Conservation (phyloP, 1,284 basidiomycete genomes). For the Cronartium quercuum region DNA sequence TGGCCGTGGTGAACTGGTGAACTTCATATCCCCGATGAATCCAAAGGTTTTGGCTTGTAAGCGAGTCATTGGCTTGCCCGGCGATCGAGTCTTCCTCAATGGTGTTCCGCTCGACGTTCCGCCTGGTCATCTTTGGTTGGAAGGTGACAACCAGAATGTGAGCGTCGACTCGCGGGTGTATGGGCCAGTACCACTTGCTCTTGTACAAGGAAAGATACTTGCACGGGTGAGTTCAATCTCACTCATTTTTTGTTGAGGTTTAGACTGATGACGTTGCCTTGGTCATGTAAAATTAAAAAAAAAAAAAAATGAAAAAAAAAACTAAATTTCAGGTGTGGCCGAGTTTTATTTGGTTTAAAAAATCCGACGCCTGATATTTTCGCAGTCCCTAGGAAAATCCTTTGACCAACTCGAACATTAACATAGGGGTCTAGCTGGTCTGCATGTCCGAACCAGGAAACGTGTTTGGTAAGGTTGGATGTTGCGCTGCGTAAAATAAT, state of each 20-base stretch:
- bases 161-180: constrained; percentile 37
- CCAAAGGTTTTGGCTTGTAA: constrained; percentile 35
- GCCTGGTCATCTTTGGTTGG: constrained; percentile 33
- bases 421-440: too few relatives aligned
- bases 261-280: too few relatives aligned
- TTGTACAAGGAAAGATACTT: constrained; percentile 27
- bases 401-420: too few relatives aligned
- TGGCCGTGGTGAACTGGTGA: constrained; percentile 23
- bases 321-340: neutral
- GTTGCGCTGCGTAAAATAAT: too few relatives aligned
- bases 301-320: too few relatives aligned
- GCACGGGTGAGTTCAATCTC: constrained; percentile 14
- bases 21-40: constrained; percentile 33
- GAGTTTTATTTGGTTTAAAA: neutral
- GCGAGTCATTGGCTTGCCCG: constrained; percentile 24
- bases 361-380: too few relatives aligned
- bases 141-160: constrained; percentile 32
- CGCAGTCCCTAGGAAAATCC: too few relatives aligned
- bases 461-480: too few relatives aligned
- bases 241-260: too few relatives aligned
- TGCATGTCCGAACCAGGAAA: too few relatives aligned
- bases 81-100: constrained; percentile 31
- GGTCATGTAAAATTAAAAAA: too few relatives aligned
- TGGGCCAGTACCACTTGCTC: constrained; percentile 26
- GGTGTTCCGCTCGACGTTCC: constrained; percentile 2